These are phyloP conservation scores for Paragyromitra xinjiangensis DNA, from an alignment of 495 filamentous ascomycete species.

Conservation along the genomic window DNA sequence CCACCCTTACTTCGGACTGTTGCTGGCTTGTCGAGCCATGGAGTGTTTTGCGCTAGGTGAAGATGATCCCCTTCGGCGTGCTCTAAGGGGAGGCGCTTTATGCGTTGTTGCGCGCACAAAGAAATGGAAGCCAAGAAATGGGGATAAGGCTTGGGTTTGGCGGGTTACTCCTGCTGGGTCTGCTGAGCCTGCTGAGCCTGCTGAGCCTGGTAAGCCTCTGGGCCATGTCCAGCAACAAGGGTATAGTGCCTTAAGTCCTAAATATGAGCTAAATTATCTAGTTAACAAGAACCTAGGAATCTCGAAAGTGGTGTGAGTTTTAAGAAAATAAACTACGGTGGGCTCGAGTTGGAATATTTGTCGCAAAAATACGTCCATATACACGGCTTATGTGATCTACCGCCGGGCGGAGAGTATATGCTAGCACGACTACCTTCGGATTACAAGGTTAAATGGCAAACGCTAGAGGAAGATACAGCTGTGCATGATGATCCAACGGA, in stretches of 20 bases:
- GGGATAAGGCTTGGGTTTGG: neutral
- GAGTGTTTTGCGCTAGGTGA: neutral
- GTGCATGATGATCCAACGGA: neutral
- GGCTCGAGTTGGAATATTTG: neutral
- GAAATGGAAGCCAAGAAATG: neutral
- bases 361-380: constrained; percentile 22
- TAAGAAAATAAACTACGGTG: neutral
- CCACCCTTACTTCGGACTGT: neutral
- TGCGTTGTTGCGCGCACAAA: constrained; percentile 11
- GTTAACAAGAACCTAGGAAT: neutral
- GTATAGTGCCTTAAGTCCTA: neutral
- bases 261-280: neutral
- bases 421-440: constrained; percentile 3
- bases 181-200: too few relatives aligned
- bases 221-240: too few relatives aligned
- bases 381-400: neutral
- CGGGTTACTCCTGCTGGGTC: neutral
- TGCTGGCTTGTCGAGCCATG: constrained; percentile 7
- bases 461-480: neutral
- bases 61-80: neutral
- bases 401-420: neutral
- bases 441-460: neutral
- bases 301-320: neutral
- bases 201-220: too few relatives aligned
- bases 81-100: neutral